Evolutionary conservation across 495 filamentous ascomycete genomes (phyloP).

Genomic region (Chaetomium fimeti): DNA sequence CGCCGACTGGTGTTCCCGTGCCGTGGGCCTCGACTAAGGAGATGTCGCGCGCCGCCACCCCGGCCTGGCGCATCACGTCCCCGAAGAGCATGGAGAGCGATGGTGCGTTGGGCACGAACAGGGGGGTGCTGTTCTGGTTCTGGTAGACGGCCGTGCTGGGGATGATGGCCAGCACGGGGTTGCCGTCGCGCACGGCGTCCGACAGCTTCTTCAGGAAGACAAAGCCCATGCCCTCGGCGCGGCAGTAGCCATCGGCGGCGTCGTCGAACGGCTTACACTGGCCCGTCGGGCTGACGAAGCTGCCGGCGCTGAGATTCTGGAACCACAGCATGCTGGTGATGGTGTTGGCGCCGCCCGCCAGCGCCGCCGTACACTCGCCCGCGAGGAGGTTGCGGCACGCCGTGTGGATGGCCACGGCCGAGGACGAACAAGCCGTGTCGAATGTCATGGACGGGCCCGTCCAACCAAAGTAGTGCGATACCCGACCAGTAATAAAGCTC

Average conservation of each 20-base stretch:
- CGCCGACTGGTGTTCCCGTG: neutral
- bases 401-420: constrained; percentile 51
- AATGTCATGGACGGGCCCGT: constrained; percentile 41
- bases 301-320: neutral
- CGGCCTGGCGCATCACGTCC: neutral
- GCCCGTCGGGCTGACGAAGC: neutral
- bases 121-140: constrained; percentile 5
- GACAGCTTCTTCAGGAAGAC: constrained; percentile 54
- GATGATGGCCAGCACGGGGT: neutral
- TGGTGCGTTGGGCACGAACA: constrained; percentile 1
- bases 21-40: neutral
- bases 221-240: constrained; percentile 57
- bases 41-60: neutral
- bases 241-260: constrained; percentile 58
- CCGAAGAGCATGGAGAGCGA: neutral
- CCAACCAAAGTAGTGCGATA: constrained; percentile 45
- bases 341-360: constrained; percentile 38
- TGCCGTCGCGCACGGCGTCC: constrained; percentile 41
- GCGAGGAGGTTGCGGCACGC: constrained; percentile 48
- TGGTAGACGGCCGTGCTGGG: constrained; percentile 2
- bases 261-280: constrained; percentile 57
- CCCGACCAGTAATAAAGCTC: constrained; percentile 2
- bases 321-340: constrained; percentile 53
- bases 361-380: constrained; percentile 40
- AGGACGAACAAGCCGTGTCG: constrained; percentile 56